Evolutionary conservation across 2,329 filamentous ascomycete genomes (phyloP).

Genomic region (Coniochaeta hoffmannii): DNA sequence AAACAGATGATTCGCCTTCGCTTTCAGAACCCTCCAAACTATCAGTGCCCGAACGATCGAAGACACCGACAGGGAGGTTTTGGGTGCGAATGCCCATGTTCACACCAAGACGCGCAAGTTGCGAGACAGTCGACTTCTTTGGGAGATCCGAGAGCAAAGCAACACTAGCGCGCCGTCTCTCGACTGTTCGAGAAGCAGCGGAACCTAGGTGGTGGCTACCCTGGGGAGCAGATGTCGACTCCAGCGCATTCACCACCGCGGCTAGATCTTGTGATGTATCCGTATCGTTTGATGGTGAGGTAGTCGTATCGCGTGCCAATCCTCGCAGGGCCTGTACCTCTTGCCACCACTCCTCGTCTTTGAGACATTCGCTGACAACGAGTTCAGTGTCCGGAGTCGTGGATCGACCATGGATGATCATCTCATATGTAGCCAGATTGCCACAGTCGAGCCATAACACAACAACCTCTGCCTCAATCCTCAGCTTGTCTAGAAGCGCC

Average conservation of each 20-base stretch:
- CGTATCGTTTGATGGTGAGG: conserved; percentile 16
- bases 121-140: conserved; percentile 47
- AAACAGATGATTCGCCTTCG: conserved; percentile 16
- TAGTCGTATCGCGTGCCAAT: conserved; percentile 18
- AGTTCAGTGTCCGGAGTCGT: conserved; percentile 47
- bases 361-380: conserved; percentile 58
- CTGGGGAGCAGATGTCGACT: conserved; percentile 32
- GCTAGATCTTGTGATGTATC: conserved; percentile 34
- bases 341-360: conserved; percentile 76
- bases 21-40: conserved; percentile 14
- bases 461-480: conserved; percentile 71
- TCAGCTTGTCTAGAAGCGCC: conserved; percentile 68
- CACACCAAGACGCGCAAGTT: conserved; percentile 50
- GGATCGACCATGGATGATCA: conserved; percentile 65
- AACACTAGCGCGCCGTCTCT: conserved; percentile 37
- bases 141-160: conserved; percentile 56
- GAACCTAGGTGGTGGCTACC: conserved; percentile 31
- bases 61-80: conserved; percentile 55
- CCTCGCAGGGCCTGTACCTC: conserved; percentile 55
- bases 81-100: conserved; percentile 72
- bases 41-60: conserved; percentile 27
- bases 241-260: conserved; percentile 35
- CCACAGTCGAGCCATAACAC: conserved; percentile 80
- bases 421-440: conserved; percentile 63
- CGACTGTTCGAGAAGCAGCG: conserved; percentile 9